Base-by-base conservation (phyloP, 2,329 filamentous ascomycete species). In the Fusarium euwallaceae region DNA sequence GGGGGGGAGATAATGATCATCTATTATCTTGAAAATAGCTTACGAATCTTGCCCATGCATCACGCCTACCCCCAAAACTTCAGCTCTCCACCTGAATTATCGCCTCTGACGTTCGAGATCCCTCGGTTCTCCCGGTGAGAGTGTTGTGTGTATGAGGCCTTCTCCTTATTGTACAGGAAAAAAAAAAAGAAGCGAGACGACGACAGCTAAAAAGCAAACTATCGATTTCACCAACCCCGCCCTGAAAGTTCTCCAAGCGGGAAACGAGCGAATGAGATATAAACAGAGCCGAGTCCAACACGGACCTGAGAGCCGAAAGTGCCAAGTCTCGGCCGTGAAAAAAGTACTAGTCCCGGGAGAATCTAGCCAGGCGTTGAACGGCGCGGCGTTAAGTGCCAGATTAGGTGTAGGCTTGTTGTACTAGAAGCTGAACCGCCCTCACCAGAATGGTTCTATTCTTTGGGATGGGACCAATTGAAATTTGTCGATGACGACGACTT, bases 161-260 rank as follows among this genome's bases (percentile, higher is more conserved):
- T 53, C 24, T 56, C 27, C n/a, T 16, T 37, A 17, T 37, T 48
- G 22, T 48, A 11, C 43, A 37, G 6, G 24, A 11, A 32, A 32
- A 32, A n/a, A n/a, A n/a, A n/a, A n/a, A 27, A 37, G 55, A 59
- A 59, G 55, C 55, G 55, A 59, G 37, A 20, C 55, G 55, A 59
- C 29, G 32, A 39, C 55, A 39, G 32, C 55, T 59, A 59, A 37
- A 37, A 36, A 34, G 14, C 7, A 59, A 24, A 59, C 55, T 59
- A 59, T 59, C 32, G 55, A 59, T 59, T 59, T 48, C 55, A 34
- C 32, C 20, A 59, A 22, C 55, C 32, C 55, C 55, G 20, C 55
- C 34, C 34, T 39, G 20, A 59, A 37, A 36, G 32, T 22, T 34
- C 55, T 59, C 9, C 9, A 14, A 59, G 32, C 22, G 20, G 55